These are phyloP conservation scores for Polyporus arcularius DNA, from an alignment of 768 basidiomycete species.

Conservation along the genomic window DNA sequence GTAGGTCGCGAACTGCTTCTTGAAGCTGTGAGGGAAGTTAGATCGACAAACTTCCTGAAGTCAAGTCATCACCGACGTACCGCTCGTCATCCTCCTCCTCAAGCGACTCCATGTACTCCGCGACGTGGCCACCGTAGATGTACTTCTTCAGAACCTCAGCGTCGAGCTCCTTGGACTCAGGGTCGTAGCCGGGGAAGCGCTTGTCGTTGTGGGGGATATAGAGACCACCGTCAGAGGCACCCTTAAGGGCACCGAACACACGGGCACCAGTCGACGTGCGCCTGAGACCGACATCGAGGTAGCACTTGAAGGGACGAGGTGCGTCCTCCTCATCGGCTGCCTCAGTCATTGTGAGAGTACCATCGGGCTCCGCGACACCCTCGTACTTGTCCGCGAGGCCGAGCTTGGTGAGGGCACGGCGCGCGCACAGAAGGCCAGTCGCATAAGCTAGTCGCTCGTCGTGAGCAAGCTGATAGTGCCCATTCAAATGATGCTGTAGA, in stretches of 20 bases:
- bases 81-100: conserved; percentile 99
- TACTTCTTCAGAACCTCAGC: conserved; percentile 96
- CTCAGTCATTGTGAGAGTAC: conserved; percentile 82
- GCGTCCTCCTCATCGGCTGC: conserved; percentile 87
- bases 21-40: conserved; percentile 61
- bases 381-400: conserved; percentile 98
- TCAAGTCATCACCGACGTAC: conserved; percentile 38
- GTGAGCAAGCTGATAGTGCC: not conserved
- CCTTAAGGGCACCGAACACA: conserved; percentile 98
- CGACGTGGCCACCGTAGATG: conserved; percentile 95
- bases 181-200: conserved; percentile 97
- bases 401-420: conserved; percentile 92
- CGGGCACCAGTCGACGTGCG: conserved; percentile 97
- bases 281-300: conserved; percentile 97
- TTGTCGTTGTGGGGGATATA: conserved; percentile 97
- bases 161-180: conserved; percentile 90
- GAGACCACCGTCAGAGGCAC: conserved; percentile 96
- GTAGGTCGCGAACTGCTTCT: conserved; percentile 95
- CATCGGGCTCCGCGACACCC: conserved; percentile 90
- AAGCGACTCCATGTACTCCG: conserved; percentile 99
- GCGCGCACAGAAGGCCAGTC: conserved; percentile 92
- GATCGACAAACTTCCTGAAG: conserved; percentile 2
- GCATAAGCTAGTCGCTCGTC: conserved; percentile 73
- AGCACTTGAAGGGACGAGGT: conserved; percentile 98
- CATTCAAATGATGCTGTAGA: not conserved